Conservation (phyloP, 495 filamentous ascomycete genomes). For the Aspergillus incahuasiensis region DNA sequence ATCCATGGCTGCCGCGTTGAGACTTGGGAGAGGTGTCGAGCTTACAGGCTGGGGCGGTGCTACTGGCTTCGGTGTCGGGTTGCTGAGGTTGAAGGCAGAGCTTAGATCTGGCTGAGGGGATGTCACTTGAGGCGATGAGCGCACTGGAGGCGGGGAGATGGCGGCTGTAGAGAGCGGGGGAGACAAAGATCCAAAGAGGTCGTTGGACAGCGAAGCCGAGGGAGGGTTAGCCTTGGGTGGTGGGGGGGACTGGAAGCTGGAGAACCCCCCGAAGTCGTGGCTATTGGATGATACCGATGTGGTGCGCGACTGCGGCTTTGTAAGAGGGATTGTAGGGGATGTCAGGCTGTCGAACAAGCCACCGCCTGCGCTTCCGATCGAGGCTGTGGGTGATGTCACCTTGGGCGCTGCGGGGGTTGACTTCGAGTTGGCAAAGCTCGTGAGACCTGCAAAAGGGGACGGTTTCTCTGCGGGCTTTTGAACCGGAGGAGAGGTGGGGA, state of each 20-base stretch:
- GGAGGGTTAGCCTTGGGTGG: slow-evolving; percentile 41
- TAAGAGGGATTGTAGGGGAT: slow-evolving; percentile 44
- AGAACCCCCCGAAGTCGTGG: slow-evolving; percentile 51
- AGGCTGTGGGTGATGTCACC: slow-evolving; percentile 47
- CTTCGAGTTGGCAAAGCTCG: slow-evolving; percentile 53
- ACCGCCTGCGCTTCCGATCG: slow-evolving; percentile 59
- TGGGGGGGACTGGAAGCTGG: slow-evolving; percentile 38
- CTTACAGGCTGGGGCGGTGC: slow-evolving; percentile 34
- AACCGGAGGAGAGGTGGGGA: slow-evolving; percentile 54
- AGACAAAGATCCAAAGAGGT: slow-evolving; percentile 78
- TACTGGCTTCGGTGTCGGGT: slow-evolving; percentile 44
- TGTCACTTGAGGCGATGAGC: slow-evolving; percentile 32
- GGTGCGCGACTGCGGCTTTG: slow-evolving; percentile 40
- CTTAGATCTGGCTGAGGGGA: slow-evolving; percentile 41
- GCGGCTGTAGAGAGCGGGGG: slow-evolving; percentile 44
- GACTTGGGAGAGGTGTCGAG: slow-evolving; percentile 29
- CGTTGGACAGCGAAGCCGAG: slow-evolving; percentile 46
- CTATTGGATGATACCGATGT: slow-evolving; percentile 45
- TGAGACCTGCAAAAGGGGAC: slow-evolving; percentile 70
- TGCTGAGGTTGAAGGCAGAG: slow-evolving; percentile 80
- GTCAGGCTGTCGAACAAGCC: slow-evolving; percentile 77
- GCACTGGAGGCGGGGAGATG: slow-evolving; percentile 26
- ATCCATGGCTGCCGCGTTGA: slow-evolving; percentile 37
- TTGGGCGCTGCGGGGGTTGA: slow-evolving; percentile 50
- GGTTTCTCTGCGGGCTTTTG: slow-evolving; percentile 51